Evolutionary conservation across 1,284 basidiomycete genomes (phyloP), one percentile per base, ranked within the genome.

Genomic region (Peniophora sp.): DNA sequence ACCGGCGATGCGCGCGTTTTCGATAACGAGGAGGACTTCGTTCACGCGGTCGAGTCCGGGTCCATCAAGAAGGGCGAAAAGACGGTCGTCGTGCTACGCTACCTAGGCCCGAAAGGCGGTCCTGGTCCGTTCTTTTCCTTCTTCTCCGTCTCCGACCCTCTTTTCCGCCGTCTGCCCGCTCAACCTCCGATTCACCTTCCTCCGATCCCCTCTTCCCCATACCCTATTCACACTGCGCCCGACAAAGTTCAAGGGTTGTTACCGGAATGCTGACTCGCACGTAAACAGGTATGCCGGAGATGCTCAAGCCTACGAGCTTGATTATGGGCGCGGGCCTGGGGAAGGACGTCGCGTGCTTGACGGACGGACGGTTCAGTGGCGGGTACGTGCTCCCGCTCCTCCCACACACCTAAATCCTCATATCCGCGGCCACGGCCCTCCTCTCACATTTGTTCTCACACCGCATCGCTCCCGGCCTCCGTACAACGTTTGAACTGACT

Each of bases 241-340:
- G 45, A 19, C 17, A 46, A 24, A 16, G 27, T 32, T 32, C 27
- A 32, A 12, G 24, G 35, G 36, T 27, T 17, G 36, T 10, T 17
- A n/a, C 24, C 49, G 39, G n/a, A n/a, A 48, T 47, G 2, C 6
- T 45, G 48, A 41, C 44, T n/a, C 52, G 27, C 46, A 49, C 36
- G 51, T 52, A 52, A 47, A 48, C 22, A 81, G 90, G 92, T 50
- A 95, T 95, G 92, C 92, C 90, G 45, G 92, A 95, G 71, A 95
- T 95, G 92, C 77, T 96, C 50, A 94, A 94, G 63, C 89, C 90
- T 14, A 93, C 90, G 23, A 88, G 87, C 68, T 65, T 91, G 57
- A 88, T 94, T 65, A 94, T 94, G 88, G 93, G 93, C 48, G 92
- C 92, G 2, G 93, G 93, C n/a, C 75, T 96, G 8, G 92, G 92